Conservation (phyloP, 257 asterid species). For the Gentiana macrophylla region DNA sequence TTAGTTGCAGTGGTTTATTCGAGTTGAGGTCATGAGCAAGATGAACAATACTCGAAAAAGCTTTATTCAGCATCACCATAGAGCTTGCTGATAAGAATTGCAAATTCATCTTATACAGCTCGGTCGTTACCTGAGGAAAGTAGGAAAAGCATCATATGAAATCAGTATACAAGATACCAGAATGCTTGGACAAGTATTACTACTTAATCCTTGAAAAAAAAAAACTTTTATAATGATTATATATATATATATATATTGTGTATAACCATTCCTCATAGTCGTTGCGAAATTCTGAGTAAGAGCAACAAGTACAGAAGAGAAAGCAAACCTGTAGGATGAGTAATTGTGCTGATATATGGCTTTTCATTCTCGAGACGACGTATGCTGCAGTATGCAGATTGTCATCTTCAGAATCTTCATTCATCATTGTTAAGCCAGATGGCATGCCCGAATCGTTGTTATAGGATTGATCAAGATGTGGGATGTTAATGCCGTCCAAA, state of each 20-base stretch:
- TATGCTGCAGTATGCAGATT: constrained; percentile 58
- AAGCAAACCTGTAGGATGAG: constrained; percentile 54
- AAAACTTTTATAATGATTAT: too few species aligned
- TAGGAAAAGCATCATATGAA: constrained; percentile 4
- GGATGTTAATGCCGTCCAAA: constrained; percentile 53
- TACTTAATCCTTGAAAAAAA: too few species aligned
- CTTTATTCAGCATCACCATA: constrained; percentile 32
- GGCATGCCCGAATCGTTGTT: constrained; percentile 35
- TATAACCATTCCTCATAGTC: too few species aligned
- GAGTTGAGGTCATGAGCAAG: constrained; percentile 75
- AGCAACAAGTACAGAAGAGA: constrained; percentile 1
- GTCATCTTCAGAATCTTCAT: constrained; percentile 46
- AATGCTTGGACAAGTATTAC: too few species aligned
- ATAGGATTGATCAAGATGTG: constrained; percentile 32
- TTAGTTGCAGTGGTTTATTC: constrained; percentile 31
- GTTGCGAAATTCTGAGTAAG: too few species aligned
- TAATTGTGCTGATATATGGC: constrained; percentile 65
- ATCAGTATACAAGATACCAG: not conserved
- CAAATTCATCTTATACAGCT: constrained; percentile 66
- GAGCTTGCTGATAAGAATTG: constrained; percentile 35
- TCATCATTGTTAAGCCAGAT: constrained; percentile 29
- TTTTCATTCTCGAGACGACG: constrained; percentile 70
- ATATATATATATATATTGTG: too few species aligned
- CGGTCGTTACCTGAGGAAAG: constrained; percentile 57
- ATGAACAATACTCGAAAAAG: constrained; percentile 45